phyloP scores from a whole-genome alignment of 2,329 filamentous ascomycete genomes.

The Pseudogymnoascus sp. region DNA sequence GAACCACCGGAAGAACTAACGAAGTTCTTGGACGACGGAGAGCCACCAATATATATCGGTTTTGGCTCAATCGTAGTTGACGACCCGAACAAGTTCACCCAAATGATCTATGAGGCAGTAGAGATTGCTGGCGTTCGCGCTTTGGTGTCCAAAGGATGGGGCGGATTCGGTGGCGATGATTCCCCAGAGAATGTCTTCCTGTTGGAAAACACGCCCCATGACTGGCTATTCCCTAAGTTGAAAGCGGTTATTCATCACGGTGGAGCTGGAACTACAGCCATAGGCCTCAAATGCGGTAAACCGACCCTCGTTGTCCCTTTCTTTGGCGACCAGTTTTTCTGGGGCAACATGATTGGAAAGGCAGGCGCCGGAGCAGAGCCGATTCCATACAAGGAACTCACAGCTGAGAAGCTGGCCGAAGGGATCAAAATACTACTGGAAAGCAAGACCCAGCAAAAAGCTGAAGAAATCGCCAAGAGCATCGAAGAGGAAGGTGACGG shows the following conservation, averaged over 20 bases:
- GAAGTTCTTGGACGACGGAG: slow-evolving; percentile 46
- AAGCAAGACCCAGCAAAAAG: slow-evolving; percentile 51
- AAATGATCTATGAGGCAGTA: slow-evolving; percentile 63
- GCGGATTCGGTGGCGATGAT: slow-evolving; percentile 53
- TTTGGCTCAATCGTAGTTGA: slow-evolving; percentile 69
- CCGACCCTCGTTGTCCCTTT: slow-evolving; percentile 70
- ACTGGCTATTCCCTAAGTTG: slow-evolving; percentile 64
- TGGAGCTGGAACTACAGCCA: slow-evolving; percentile 66
- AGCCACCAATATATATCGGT: slow-evolving; percentile 60
- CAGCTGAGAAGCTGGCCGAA: slow-evolving; percentile 56
- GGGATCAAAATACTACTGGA: slow-evolving; percentile 63
- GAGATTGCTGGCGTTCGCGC: slow-evolving; percentile 57
- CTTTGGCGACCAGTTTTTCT: slow-evolving; percentile 72
- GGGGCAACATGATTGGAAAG: slow-evolving; percentile 62
- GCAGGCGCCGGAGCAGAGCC: slow-evolving; percentile 58
- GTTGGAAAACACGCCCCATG: slow-evolving; percentile 64
- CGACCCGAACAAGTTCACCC: slow-evolving; percentile 57
- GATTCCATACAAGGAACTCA: slow-evolving; percentile 61
- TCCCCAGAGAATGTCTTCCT: slow-evolving; percentile 58
- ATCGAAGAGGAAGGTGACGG: slow-evolving; percentile 60
- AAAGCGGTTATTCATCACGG: slow-evolving; percentile 62
- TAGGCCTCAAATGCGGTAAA: slow-evolving; percentile 59
- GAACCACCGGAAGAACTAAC: slow-evolving; percentile 47
- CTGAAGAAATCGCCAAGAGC: slow-evolving; percentile 49
- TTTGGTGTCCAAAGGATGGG: slow-evolving; percentile 66